Evolutionary conservation across 176 grass and related monocot species (phyloP).

Genomic region (Zea luxurians): DNA sequence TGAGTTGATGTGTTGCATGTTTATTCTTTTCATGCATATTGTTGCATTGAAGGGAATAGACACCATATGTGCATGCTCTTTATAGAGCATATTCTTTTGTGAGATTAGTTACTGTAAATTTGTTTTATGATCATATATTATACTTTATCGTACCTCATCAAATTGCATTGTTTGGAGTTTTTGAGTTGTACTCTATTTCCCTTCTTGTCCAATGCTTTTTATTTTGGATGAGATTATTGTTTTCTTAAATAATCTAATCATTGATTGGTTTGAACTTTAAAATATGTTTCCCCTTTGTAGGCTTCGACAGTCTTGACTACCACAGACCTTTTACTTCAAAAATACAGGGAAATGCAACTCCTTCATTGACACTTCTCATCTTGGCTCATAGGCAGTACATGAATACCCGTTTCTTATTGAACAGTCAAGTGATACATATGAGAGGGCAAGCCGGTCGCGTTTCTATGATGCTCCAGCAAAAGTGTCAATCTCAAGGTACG

Average conservation of each 20-base stretch:
- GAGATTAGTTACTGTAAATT: no score
- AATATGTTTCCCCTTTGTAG: no score
- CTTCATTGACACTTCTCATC: conserved; percentile 45
- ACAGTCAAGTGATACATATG: conserved; percentile 65
- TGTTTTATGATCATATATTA: no score
- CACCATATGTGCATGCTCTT: no score
- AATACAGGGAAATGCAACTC: conserved; percentile 65
- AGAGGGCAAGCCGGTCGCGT: conserved; percentile 51
- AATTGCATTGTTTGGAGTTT: no score
- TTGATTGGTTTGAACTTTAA: neutral
- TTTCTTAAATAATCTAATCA: neutral
- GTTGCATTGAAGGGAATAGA: no score
- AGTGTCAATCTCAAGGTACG: conserved; percentile 38
- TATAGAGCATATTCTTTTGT: no score
- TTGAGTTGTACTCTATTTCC: no score
- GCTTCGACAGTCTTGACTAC: conserved; percentile 43
- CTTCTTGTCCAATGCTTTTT: neutral
- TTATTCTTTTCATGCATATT: no score
- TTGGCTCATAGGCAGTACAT: conserved; percentile 55
- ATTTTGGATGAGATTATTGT: neutral
- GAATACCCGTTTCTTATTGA: conserved; percentile 92
- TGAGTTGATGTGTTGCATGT: no score
- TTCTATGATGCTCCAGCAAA: conserved; percentile 66
- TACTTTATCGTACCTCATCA: no score
- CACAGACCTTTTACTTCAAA: conserved; percentile 48